Conservation (phyloP, 495 filamentous ascomycete genomes). For the Neurospora pannonica region DNA sequence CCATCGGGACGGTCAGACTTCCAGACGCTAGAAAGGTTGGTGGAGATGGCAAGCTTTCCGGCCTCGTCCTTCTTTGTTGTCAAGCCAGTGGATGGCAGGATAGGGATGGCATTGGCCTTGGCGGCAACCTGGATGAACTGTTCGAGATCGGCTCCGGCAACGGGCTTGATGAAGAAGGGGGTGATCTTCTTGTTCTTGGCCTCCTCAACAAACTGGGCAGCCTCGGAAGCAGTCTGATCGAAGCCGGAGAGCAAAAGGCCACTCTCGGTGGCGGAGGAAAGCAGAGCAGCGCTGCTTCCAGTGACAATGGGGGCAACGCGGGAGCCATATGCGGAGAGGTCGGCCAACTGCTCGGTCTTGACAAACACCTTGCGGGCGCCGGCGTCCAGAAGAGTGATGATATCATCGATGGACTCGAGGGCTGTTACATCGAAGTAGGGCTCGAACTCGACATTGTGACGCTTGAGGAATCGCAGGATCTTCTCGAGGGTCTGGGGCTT, state of each 20-base stretch:
- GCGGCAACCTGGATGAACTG: constrained; percentile 44
- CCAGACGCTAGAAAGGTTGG: constrained; percentile 57
- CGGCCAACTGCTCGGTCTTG: constrained; percentile 48
- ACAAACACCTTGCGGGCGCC: constrained; percentile 87
- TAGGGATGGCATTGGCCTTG: constrained; percentile 56
- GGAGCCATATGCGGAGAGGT: constrained; percentile 33
- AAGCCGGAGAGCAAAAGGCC: constrained; percentile 38
- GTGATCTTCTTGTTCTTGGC: constrained; percentile 36
- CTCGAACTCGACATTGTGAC: constrained; percentile 55
- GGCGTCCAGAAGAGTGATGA: constrained; percentile 71
- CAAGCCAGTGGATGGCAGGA: constrained; percentile 61
- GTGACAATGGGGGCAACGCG: constrained; percentile 34
- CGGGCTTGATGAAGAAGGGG: constrained; percentile 37
- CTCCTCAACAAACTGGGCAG: constrained; percentile 33
- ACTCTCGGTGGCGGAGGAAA: constrained; percentile 27
- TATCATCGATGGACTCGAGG: constrained; percentile 56
- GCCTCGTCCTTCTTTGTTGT: constrained; percentile 53
- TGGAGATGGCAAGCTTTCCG: constrained; percentile 54
- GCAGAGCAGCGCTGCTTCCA: constrained; percentile 11
- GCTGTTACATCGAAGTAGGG: constrained; percentile 69
- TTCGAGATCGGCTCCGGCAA: constrained; percentile 34
- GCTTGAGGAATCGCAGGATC: constrained; percentile 56
- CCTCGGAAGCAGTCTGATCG: constrained; percentile 30
- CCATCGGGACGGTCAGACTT: constrained; percentile 78
- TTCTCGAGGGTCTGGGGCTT: constrained; percentile 45